A percentile compares a stretch with the other conserved stretches of the same genome.
Evolutionary conservation across 2,329 filamentous ascomycete genomes (phyloP).

Genomic region (Penicillium sp.): DNA sequence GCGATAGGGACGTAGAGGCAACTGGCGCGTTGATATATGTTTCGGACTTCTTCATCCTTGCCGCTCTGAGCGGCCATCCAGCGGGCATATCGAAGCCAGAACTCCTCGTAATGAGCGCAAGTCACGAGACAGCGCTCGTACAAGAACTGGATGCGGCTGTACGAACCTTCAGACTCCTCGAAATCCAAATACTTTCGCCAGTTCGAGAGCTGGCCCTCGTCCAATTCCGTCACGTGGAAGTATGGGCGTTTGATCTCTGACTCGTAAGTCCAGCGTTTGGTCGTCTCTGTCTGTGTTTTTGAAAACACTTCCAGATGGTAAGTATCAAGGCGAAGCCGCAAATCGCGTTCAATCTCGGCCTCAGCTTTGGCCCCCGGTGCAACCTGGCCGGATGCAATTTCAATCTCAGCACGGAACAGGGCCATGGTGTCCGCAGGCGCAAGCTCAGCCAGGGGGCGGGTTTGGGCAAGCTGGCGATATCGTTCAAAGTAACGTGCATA

Average conservation of each 20-base stretch:
- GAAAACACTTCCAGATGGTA: slow-evolving; percentile 77
- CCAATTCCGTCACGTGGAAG: slow-evolving; percentile 91
- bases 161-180: slow-evolving; percentile 79
- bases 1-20: slow-evolving; percentile 83
- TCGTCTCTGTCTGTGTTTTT: slow-evolving; percentile 77
- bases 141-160: slow-evolving; percentile 67
- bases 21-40: slow-evolving; percentile 83
- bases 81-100: slow-evolving; percentile 93
- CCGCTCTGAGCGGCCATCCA: slow-evolving; percentile 81
- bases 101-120: slow-evolving; percentile 91
- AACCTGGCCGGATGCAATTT: slow-evolving; percentile 44
- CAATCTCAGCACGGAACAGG: slow-evolving; percentile 65
- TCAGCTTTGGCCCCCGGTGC: slow-evolving; percentile 53
- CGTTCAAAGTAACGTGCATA: slow-evolving; percentile 93
- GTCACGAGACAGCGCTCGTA: slow-evolving; percentile 93
- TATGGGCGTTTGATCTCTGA: slow-evolving; percentile 92
- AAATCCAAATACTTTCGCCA: slow-evolving; percentile 98
- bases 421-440: slow-evolving; percentile 62
- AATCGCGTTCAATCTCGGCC: slow-evolving; percentile 73
- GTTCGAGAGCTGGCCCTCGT: slow-evolving; percentile 75
- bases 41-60: slow-evolving; percentile 84
- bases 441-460: slow-evolving; percentile 66
- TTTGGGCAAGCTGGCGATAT: slow-evolving; percentile 71
- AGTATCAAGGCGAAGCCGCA: slow-evolving; percentile 72
- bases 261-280: slow-evolving; percentile 91